These are phyloP conservation scores for Fusarium subglutinans DNA, from an alignment of 2,329 filamentous ascomycete species.

Conservation along the genomic window DNA sequence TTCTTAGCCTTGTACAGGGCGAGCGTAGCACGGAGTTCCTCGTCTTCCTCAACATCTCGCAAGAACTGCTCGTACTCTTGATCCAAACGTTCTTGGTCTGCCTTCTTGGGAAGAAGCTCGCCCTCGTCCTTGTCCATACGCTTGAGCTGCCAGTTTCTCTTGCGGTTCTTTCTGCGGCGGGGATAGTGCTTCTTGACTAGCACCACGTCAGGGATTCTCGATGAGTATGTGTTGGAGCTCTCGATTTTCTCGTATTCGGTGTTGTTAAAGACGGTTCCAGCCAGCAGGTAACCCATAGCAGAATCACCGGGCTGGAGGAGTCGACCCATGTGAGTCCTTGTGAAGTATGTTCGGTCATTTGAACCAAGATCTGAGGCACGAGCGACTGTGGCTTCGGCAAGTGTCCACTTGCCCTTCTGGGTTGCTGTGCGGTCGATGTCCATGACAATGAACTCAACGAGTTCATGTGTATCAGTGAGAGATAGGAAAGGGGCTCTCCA, in stretches of 20 bases:
- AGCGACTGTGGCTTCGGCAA: conserved; percentile 89
- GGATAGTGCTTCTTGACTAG: conserved; percentile 98
- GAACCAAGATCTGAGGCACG: conserved; percentile 85
- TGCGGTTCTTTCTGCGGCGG: conserved; percentile 80
- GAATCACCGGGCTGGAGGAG: conserved; percentile 90
- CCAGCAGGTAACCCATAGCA: conserved; percentile 92
- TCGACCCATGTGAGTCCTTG: conserved; percentile 87
- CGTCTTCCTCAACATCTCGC: conserved; percentile 94
- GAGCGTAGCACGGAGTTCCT: conserved; percentile 84
- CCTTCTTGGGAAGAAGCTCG: conserved; percentile 84
- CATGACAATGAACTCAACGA: conserved; percentile 93
- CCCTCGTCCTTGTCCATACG: conserved; percentile 91
- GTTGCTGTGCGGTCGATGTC: conserved; percentile 86
- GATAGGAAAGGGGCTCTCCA: conserved; percentile 90
- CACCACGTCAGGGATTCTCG: conserved; percentile 87
- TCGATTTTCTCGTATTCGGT: conserved; percentile 85
- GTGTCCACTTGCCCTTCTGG: conserved; percentile 81
- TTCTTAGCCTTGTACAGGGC: conserved; percentile 82
- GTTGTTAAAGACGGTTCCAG: conserved; percentile 93
- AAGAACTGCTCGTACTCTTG: conserved; percentile 97
- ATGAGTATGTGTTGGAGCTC: conserved; percentile 76
- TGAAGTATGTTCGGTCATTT: conserved; percentile 90
- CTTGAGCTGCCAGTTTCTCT: conserved; percentile 92
- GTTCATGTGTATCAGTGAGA: conserved; percentile 82
- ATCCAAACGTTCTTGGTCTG: conserved; percentile 88